Evolutionary conservation across 2,329 filamentous ascomycete genomes (phyloP), one percentile per base, ranked within the genome.

Genomic region (Lojkania enalia): DNA sequence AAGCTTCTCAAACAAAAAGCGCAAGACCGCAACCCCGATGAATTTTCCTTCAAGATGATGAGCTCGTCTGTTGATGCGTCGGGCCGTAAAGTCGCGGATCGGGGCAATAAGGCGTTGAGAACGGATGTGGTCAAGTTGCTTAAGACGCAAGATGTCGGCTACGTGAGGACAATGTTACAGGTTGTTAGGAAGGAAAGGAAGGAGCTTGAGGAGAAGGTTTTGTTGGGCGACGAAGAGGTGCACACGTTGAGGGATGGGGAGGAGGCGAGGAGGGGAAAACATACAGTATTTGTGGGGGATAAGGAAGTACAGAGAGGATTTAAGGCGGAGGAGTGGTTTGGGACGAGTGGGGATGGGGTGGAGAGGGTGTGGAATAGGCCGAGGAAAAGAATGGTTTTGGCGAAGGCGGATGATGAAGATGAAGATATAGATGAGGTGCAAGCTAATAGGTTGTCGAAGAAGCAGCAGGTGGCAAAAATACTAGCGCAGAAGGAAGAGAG

Each of bases 1-100:
- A 77, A 78, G 61, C 73, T 79, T 14, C 72, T 86, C 14, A 75
- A 77, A 48, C 73, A 81, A 54, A 85, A 85, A 61, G 82, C 79
- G 5, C 70, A 71, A 36, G 79, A 83, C 46, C 75, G 80, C 27
- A 85, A 86, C 54, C 81, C 82, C 13, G 83, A 86, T 75, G 83
- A 86, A 58, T 86, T 85, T 61, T 77, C 78, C 33, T 85, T 84
- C 67, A 80, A 56, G 38, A 86, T 85, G 83, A 76, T 85, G 70
- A 78, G 73, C 46, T 71, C 70, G 19, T 67, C 66, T 36, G 76
- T 74, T 16, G 70, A 80, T 55, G 73, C 71, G 20, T 71, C 71
- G 21, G 74, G 72, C 9, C 58, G 54, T 12, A 66, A 64, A 20
- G 57, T 69, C 45, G 73, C 57, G 35, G 72, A 76, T 49, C 68